Base-by-base conservation (phyloP, 1,284 basidiomycete species). In the Mycosarcoma maydis region DNA sequence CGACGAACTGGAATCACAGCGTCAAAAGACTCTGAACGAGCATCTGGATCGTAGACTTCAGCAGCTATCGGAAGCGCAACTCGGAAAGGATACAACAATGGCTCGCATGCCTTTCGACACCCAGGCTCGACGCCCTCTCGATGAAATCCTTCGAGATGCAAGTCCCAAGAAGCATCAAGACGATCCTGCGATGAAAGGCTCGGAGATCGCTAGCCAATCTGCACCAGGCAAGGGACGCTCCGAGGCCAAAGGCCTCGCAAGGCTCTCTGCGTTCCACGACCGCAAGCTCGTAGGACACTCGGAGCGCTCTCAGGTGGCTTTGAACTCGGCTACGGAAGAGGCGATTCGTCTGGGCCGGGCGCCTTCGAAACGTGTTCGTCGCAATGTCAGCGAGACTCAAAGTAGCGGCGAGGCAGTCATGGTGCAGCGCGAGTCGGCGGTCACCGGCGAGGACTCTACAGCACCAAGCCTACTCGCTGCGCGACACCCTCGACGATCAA, bases 201-300 rank as follows among this genome's bases (percentile, higher is more conserved):
- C 26, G 26, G 24, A 38, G 14, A n/a, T 23, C 17, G 19, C 19
- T 14, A 37, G 19, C 29, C 16, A 29, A 17, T n/a, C 22, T 24
- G 45, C 34, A 19, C 9, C 23, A 8, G 9, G 4, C 17, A 27
- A n/a, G 46, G 4, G 38, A 6, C 47, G 32, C 16, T 30, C 34
- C 6, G 39, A 22, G 14, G 38, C 37, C 1, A 34, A 38, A 6
- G 42, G 37, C 19, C 51, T 42, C 24, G 59, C 55, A 5, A 48
- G 66, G 11, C 48, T 69, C 11, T 69, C 66, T 20, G 66, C 60
- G 6, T 69, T 69, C 41, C 45, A 69, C 42, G 66, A 69, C 32
- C 55, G 66, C 10, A 59, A 45, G 43, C 17, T 27, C 20, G 19
- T 26, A 2, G 38, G 3, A 7, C 42, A 22, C 4, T 10, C 20